Conservation (phyloP, 2,329 filamentous ascomycete genomes). For the Seiridium cupressi region DNA sequence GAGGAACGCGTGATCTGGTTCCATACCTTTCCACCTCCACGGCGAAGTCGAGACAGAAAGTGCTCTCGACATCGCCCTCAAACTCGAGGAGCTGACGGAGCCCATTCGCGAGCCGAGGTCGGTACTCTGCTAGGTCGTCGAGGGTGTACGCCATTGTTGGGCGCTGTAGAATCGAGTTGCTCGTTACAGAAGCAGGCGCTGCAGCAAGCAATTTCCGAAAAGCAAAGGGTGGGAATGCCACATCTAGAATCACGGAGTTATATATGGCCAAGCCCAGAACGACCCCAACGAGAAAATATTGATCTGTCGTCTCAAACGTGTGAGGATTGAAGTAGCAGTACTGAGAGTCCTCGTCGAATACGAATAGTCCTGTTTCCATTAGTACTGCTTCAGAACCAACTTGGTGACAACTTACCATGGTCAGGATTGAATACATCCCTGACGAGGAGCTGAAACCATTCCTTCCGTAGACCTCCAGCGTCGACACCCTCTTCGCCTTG, state of each 20-base stretch:
- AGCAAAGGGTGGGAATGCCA: conserved; percentile 83
- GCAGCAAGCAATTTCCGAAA: conserved; percentile 84
- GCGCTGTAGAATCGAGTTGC: conserved; percentile 54
- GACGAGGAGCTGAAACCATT: conserved; percentile 89
- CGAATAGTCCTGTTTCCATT: conserved; percentile 68
- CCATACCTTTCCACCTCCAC: conserved; percentile 78
- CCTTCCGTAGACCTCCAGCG: conserved; percentile 84
- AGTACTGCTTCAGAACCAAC: neutral
- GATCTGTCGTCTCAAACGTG: conserved; percentile 86
- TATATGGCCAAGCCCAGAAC: conserved; percentile 89
- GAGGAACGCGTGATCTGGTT: conserved; percentile 60
- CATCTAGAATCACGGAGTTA: conserved; percentile 89
- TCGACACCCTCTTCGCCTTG: conserved; percentile 88
- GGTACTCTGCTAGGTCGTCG: conserved; percentile 80
- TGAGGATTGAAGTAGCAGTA: conserved; percentile 93
- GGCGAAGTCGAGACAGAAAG: conserved; percentile 80
- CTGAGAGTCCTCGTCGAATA: conserved; percentile 86
- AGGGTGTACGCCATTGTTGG: conserved; percentile 70
- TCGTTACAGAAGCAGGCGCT: conserved; percentile 60
- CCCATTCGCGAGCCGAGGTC: conserved; percentile 72
- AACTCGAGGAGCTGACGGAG: conserved; percentile 76
- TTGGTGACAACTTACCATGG: conserved; percentile 60
- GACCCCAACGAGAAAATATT: conserved; percentile 87
- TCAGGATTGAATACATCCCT: conserved; percentile 89
- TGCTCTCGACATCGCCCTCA: conserved; percentile 78